Evolutionary conservation across 1,284 basidiomycete species (phyloP).

Genomic region (Paramarasmius palmivorus): DNA sequence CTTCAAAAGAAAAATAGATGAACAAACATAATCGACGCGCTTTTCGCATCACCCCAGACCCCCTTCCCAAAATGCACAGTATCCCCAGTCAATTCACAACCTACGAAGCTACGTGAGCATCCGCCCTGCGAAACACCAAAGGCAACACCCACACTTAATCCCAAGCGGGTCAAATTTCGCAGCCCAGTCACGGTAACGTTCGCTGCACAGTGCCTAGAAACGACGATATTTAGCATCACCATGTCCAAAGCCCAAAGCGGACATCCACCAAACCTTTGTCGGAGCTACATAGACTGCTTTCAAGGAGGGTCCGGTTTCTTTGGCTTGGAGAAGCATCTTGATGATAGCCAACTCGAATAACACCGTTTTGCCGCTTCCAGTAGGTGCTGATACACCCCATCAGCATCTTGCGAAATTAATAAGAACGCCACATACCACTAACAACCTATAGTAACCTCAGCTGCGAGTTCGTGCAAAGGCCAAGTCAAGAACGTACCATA

Average conservation of each 20-base stretch:
- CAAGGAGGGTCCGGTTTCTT: slow-evolving; percentile 32
- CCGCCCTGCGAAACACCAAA: not conserved
- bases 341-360: slow-evolving; percentile 92
- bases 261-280: slow-evolving; percentile 67
- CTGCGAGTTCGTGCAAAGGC: slow-evolving; percentile 11
- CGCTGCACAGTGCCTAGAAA: slow-evolving; percentile 89
- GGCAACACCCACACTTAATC: slow-evolving; percentile 59
- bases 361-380: slow-evolving; percentile 91
- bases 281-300: slow-evolving; percentile 95
- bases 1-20: slow-evolving; percentile 7
- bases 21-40: slow-evolving; percentile 74
- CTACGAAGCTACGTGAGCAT: slow-evolving; percentile 36
- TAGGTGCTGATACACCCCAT: slow-evolving; percentile 64
- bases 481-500: slow-evolving; percentile 47
- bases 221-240: too few species aligned
- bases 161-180: slow-evolving; percentile 76
- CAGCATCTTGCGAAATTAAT: slow-evolving; percentile 11
- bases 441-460: slow-evolving; percentile 53
- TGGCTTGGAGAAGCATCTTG: slow-evolving; percentile 60
- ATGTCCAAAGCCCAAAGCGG: slow-evolving; percentile 1
- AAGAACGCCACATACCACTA: slow-evolving; percentile 53
- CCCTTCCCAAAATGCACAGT: slow-evolving; percentile 63
- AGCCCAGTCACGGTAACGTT: slow-evolving; percentile 85
- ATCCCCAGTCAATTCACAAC: slow-evolving; percentile 91
- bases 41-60: slow-evolving; percentile 71